Conservation (phyloP, 768 basidiomycete species). For the Mycena alexandri region DNA sequence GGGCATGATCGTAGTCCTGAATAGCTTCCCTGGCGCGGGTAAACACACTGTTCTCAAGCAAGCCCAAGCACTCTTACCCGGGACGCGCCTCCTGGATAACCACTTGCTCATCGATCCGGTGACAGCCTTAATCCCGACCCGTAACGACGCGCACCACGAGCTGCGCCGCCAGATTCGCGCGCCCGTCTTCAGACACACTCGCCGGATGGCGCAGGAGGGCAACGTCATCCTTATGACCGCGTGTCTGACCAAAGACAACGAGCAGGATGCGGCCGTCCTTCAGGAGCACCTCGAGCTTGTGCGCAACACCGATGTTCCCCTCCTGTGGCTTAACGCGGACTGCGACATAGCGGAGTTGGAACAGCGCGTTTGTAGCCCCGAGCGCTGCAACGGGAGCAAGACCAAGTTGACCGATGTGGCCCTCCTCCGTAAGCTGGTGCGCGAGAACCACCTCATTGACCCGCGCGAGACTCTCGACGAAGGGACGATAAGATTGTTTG, state of each 20-base stretch:
- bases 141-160: conserved; percentile 11
- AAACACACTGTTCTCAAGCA: conserved; percentile 12
- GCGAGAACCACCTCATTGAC: conserved; percentile 10
- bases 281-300: conserved; percentile 14
- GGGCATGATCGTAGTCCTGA: conserved; percentile 13
- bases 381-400: conserved; percentile 2
- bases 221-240: conserved; percentile 9
- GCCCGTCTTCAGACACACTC: neutral
- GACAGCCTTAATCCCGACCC: conserved; percentile 1
- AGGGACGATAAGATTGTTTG: neutral
- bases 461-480: neutral
- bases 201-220: conserved; percentile 1
- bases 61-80: neutral
- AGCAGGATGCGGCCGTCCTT: conserved; percentile 8
- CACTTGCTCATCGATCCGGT: conserved; percentile 16
- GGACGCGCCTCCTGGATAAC: conserved; percentile 13
- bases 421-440: conserved; percentile 4
- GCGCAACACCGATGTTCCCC: conserved; percentile 12
- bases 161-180: conserved; percentile 15
- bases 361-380: conserved; percentile 8
- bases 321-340: conserved; percentile 10
- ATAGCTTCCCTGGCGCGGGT: conserved; percentile 17
- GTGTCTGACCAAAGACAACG: conserved; percentile 12
- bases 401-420: conserved; percentile 10
- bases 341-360: conserved; percentile 2